Conservation (phyloP, 371 early-diverging fungal species). For the Lichtheimia ramosa region DNA sequence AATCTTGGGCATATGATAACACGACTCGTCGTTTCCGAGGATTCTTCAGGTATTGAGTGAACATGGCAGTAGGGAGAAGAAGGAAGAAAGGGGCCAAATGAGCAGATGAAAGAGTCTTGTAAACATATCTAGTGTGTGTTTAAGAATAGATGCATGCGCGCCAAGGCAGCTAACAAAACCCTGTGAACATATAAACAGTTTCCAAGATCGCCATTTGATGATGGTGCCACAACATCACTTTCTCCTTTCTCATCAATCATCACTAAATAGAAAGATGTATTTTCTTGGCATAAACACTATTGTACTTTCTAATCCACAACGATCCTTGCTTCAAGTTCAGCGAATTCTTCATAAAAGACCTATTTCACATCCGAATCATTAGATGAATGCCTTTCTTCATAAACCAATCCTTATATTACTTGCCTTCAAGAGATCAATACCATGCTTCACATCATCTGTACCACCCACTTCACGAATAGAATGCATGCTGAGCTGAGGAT, state of each 20-base stretch:
- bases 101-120: too few species aligned
- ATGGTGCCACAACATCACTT: too few species aligned
- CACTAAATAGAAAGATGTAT: too few species aligned
- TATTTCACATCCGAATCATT: too few species aligned
- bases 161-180: too few species aligned
- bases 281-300: too few species aligned
- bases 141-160: too few species aligned
- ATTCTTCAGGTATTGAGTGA: slow-evolving; percentile 3
- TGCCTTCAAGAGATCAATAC: slow-evolving; percentile 81
- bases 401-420: background rate
- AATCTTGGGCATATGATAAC: slow-evolving; percentile 63
- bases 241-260: too few species aligned
- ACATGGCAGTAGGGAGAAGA: background rate
- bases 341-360: slow-evolving; percentile 28
- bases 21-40: slow-evolving; percentile 26
- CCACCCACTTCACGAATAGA: slow-evolving; percentile 95
- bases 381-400: too few species aligned
- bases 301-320: slow-evolving; percentile 17
- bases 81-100: background rate
- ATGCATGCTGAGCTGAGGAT: slow-evolving; percentile 96
- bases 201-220: too few species aligned
- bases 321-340: slow-evolving; percentile 20
- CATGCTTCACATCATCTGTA: slow-evolving; percentile 81
- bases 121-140: too few species aligned
- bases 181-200: too few species aligned